A percentile compares a stretch with the other conserved stretches of the same genome.
Evolutionary conservation across 441 rosid species (phyloP).

Genomic region (Erodium chrysanthum): DNA sequence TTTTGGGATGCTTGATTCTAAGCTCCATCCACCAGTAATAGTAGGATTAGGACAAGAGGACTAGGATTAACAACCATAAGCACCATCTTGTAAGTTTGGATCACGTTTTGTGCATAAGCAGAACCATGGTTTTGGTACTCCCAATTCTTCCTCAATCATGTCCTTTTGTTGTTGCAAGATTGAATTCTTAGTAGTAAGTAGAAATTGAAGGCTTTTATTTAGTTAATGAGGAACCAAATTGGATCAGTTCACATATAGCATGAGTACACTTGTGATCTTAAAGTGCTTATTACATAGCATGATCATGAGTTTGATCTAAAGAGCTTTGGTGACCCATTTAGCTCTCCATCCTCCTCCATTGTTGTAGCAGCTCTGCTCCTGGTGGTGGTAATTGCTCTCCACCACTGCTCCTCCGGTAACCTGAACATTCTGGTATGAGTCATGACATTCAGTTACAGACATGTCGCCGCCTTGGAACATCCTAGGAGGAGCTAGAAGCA

Average conservation of each 20-base stretch:
- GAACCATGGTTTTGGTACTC: no score
- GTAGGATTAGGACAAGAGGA: no score
- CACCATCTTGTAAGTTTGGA: no score
- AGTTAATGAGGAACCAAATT: neutral
- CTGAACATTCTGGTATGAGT: neutral
- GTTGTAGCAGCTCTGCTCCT: neutral
- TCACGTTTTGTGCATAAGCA: no score
- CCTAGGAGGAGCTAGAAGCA: neutral
- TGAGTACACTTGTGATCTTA: neutral
- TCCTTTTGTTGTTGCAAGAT: no score
- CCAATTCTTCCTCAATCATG: no score
- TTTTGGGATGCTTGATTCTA: neutral
- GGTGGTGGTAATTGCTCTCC: neutral
- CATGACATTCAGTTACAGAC: neutral
- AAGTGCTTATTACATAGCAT: conserved; percentile 1
- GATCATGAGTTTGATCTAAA: neutral
- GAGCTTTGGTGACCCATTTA: neutral
- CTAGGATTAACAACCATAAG: no score
- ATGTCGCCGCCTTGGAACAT: neutral
- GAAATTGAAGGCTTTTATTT: neutral
- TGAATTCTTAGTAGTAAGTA: no score
- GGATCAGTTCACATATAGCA: neutral
- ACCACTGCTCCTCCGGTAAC: neutral
- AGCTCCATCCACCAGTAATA: no score
- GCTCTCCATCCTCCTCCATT: conserved; percentile 2